Evolutionary conservation across 1,284 basidiomycete species (phyloP).

Genomic region (Marasmius fiardii): DNA sequence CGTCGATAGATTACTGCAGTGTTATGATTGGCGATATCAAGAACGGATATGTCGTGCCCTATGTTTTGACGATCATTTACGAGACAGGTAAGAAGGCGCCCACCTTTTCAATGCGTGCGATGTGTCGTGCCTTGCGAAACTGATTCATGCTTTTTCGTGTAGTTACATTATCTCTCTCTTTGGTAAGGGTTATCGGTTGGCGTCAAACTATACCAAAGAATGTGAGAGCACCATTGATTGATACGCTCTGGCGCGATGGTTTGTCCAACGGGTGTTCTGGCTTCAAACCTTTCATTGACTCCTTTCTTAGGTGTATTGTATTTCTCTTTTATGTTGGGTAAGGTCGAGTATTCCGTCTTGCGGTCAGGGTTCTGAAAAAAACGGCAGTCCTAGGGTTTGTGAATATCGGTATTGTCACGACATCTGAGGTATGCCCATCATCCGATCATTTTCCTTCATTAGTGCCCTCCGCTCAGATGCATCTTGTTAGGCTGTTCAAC

Average conservation of each 20-base stretch:
- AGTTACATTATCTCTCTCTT: neutral
- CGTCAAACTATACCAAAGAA: neutral
- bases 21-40: neutral
- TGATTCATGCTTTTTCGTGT: neutral
- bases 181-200: neutral
- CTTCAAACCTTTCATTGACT: neutral
- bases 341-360: neutral
- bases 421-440: neutral
- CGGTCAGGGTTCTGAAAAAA: neutral
- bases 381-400: neutral
- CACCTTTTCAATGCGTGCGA: neutral
- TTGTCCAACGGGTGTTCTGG: neutral
- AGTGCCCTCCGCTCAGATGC: neutral
- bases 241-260: conserved; percentile 1
- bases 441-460: neutral
- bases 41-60: neutral
- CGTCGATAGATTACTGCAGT: neutral
- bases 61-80: neutral
- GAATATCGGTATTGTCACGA: neutral
- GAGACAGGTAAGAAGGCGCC: neutral
- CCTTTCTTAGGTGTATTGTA: neutral
- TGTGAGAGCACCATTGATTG: neutral
- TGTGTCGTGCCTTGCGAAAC: neutral
- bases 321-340: neutral
- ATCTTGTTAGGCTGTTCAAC: neutral